Evolutionary conservation across 164 flowering plant genomes (phyloP), one percentile per base, ranked within the genome.

Genomic region (Malania oleifera): DNA sequence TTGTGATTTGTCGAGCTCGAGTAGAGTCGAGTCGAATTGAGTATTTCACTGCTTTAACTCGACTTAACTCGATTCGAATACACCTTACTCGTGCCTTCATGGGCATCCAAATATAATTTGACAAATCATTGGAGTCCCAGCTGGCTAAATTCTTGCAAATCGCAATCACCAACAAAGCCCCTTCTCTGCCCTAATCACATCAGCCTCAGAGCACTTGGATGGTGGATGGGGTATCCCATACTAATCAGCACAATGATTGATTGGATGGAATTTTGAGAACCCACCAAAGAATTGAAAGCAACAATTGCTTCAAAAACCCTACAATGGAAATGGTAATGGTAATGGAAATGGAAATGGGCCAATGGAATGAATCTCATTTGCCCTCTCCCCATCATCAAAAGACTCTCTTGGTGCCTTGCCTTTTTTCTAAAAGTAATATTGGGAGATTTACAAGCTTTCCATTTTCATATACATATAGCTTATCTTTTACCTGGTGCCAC

Each of bases 131-230:
- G n/a, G n/a, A n/a, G n/a, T n/a, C n/a, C n/a, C n/a, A n/a, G n/a
- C n/a, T n/a, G n/a, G n/a, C n/a, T n/a, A n/a, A n/a, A n/a, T n/a
- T n/a, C n/a, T n/a, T n/a, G n/a, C n/a, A n/a, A n/a, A n/a, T n/a
- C n/a, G n/a, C n/a, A n/a, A n/a, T n/a, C n/a, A n/a, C n/a, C n/a
- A n/a, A n/a, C n/a, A n/a, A n/a, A n/a, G n/a, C n/a, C n/a, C n/a
- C n/a, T n/a, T n/a, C n/a, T n/a, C n/a, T n/a, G n/a, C n/a, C n/a
- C 38, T 57, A 39, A 47, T 61, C 39, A 53, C 47, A 53, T 37
- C 47, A 27, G 39, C 47, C 23, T 20, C n/a, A n/a, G 60, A 48
- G 29, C 18, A 60, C 52, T 14, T 26, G 29, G 27, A 40, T 18
- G 48, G 25, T 60, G 25, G 24, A n/a, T 26, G 48, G 23, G 0